These are phyloP conservation scores for Phytophthora foliorum DNA, from an alignment of 352 stramenopile genomes.

Conservation along the genomic window DNA sequence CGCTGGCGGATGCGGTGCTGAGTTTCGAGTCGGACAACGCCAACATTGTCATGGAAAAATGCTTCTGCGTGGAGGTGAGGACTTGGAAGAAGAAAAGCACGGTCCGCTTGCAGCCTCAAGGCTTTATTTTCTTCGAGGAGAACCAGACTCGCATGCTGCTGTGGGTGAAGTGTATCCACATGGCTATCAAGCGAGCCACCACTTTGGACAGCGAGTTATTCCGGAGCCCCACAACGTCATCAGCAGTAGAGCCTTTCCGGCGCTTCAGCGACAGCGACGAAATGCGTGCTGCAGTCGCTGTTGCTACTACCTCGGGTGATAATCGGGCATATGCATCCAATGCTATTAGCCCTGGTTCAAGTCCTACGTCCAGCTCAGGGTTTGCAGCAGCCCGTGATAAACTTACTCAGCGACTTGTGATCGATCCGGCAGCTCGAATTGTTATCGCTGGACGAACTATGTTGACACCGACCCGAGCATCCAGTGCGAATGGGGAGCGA, in stretches of 20 bases:
- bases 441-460: conserved; percentile 32
- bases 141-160: conserved; percentile 72
- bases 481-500: conserved; percentile 28
- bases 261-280: conserved; percentile 36
- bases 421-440: conserved; percentile 35
- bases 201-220: conserved; percentile 54
- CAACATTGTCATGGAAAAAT: conserved; percentile 80
- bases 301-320: neutral
- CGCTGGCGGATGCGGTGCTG: conserved; percentile 60
- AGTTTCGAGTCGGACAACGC: conserved; percentile 76
- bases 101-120: conserved; percentile 63
- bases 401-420: conserved; percentile 43
- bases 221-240: conserved; percentile 26
- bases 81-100: conserved; percentile 79
- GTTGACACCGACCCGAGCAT: conserved; percentile 32
- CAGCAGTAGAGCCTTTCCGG: conserved; percentile 21
- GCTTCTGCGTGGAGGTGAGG: conserved; percentile 76
- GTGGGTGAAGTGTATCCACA: conserved; percentile 84
- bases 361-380: conserved; percentile 20
- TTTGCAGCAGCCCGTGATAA: conserved; percentile 36
- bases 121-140: conserved; percentile 82
- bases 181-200: conserved; percentile 67
- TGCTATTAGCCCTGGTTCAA: conserved; percentile 13
- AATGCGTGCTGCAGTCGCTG: conserved; percentile 15
- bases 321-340: conserved; percentile 11